Conservation (phyloP, 1,139 yeast species). For the Meyerozyma guilliermondii region DNA sequence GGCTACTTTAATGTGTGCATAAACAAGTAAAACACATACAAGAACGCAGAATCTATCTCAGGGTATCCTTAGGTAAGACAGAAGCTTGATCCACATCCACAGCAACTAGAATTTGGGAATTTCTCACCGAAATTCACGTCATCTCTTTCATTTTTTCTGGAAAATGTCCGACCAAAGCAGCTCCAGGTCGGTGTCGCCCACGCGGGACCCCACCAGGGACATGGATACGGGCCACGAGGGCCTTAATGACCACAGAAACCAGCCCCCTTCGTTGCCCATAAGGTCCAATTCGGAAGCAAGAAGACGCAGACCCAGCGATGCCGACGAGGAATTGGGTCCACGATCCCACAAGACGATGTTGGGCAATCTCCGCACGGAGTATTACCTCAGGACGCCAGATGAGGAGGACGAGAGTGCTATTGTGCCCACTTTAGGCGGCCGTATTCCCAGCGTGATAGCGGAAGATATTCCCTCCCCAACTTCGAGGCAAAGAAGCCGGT, state of each 20-base stretch:
- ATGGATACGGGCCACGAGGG: constrained; percentile 41
- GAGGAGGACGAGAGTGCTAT: constrained; percentile 22
- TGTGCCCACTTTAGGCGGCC: constrained; percentile 4
- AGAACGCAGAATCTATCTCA: background rate
- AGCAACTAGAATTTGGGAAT: too few species aligned
- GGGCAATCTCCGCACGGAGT: constrained; percentile 16
- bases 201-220: constrained; percentile 25
- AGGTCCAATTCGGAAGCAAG: constrained; percentile 11
- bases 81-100: too few species aligned
- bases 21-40: background rate
- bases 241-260: constrained; percentile 54
- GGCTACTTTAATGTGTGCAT: background rate
- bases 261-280: constrained; percentile 39
- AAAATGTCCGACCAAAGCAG: constrained; percentile 46
- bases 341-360: constrained; percentile 6
- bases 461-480: constrained; percentile 10
- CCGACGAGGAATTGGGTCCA: constrained; percentile 5
- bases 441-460: constrained; percentile 8
- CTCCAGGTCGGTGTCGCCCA: constrained; percentile 32
- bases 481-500: constrained; percentile 26
- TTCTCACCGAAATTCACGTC: too few species aligned
- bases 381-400: constrained; percentile 22
- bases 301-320: constrained; percentile 11
- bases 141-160: background rate
- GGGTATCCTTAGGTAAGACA: too few species aligned